Evolutionary conservation across 208 protist species (phyloP).

Genomic region (Porcisia hertigi): DNA sequence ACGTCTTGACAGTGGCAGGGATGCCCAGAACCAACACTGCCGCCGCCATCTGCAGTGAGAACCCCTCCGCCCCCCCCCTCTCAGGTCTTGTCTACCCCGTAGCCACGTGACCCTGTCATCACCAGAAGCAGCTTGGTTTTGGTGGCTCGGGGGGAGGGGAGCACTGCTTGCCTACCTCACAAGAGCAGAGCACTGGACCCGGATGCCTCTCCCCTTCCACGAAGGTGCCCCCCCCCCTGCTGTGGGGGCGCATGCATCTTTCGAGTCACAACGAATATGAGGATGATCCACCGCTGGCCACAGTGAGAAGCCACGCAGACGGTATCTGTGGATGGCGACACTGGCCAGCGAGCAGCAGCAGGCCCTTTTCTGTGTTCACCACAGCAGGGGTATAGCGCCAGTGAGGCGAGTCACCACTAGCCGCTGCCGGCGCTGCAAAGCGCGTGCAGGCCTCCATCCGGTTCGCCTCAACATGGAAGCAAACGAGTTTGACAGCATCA

Average conservation of each 20-base stretch:
- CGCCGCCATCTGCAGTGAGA: too few species aligned
- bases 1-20: too few species aligned
- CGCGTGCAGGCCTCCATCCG: slow-evolving; percentile 6
- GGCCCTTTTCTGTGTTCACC: slow-evolving; percentile 29
- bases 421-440: slow-evolving; percentile 4
- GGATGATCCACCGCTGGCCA: slow-evolving; percentile 1
- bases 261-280: not conserved
- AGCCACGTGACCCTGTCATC: too few species aligned
- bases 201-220: too few species aligned
- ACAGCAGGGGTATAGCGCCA: slow-evolving; percentile 73
- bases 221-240: too few species aligned
- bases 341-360: slow-evolving; percentile 67
- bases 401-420: slow-evolving; percentile 33
- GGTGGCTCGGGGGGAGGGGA: too few species aligned
- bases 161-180: too few species aligned
- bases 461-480: not conserved
- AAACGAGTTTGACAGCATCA: slow-evolving; percentile 55
- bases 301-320: slow-evolving; percentile 32
- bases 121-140: too few species aligned
- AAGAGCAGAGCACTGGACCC: too few species aligned
- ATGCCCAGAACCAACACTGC: too few species aligned
- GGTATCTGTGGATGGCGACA: slow-evolving; percentile 64
- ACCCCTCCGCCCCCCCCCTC: too few species aligned
- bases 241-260: not conserved
- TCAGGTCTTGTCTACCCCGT: too few species aligned